Evolutionary conservation across 1,139 yeast species (phyloP).

Genomic region (Pichia sp.): DNA sequence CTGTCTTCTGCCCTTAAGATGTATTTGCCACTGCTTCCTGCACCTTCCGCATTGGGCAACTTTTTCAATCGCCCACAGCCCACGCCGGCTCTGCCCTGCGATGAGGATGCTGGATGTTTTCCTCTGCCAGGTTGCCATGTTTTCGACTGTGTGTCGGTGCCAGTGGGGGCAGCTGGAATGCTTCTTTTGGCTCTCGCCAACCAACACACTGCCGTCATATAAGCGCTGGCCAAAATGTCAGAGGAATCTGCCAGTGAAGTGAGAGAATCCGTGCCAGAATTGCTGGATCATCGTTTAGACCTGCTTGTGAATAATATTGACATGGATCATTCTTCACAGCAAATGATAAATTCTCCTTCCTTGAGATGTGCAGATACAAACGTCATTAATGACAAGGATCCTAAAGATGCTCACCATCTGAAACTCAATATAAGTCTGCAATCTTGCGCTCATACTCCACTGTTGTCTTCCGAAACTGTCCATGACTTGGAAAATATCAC

Average conservation of each 20-base stretch:
- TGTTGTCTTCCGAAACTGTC: constrained; percentile 2
- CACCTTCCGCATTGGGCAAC: not conserved
- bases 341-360: not conserved
- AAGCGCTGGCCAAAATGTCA: not conserved
- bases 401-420: not conserved
- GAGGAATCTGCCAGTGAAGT: not conserved
- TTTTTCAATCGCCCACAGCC: not conserved
- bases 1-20: too few relatives aligned
- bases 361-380: not conserved
- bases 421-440: not conserved
- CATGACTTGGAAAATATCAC: constrained; percentile 5
- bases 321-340: not conserved
- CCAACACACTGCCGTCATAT: too few relatives aligned
- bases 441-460: constrained; percentile 10
- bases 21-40: too few relatives aligned
- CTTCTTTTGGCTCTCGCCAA: too few relatives aligned
- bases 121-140: too few relatives aligned
- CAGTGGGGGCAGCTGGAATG: too few relatives aligned
- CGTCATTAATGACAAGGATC: not conserved
- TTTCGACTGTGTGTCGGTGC: too few relatives aligned
- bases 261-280: not conserved
- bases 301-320: not conserved
- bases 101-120: too few relatives aligned
- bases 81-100: too few relatives aligned
- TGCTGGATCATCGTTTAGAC: not conserved